phyloP scores from a whole-genome alignment of 306 rosid species.

The Hippophae tibetana region DNA sequence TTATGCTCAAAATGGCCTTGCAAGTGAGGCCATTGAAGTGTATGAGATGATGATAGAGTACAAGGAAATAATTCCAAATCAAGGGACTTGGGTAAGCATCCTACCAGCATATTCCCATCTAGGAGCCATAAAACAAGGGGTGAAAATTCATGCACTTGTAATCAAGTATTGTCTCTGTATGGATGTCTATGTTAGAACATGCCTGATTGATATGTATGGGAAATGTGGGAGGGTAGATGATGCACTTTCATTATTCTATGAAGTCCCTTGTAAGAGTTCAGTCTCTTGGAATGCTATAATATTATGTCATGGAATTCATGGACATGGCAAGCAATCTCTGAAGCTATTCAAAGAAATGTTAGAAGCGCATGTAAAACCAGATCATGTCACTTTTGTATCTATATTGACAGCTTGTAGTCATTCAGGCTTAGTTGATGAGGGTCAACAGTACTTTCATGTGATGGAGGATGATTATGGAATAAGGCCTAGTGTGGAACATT shows the following conservation, averaged over 20 bases:
- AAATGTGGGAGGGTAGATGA: constrained; percentile 44
- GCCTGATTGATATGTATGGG: constrained; percentile 47
- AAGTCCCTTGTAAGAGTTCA: constrained; percentile 22
- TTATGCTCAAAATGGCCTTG: constrained; percentile 44
- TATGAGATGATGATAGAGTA: constrained; percentile 27
- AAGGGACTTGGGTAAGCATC: constrained; percentile 43
- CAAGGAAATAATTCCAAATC: constrained; percentile 28
- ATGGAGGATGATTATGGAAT: constrained; percentile 39
- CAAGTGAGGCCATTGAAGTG: constrained; percentile 35
- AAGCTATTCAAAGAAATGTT: constrained; percentile 34
- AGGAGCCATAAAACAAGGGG: constrained; percentile 40
- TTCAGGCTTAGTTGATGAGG: constrained; percentile 39
- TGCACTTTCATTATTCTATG: constrained; percentile 31
- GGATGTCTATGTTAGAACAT: constrained; percentile 38
- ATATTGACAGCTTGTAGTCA: constrained; percentile 44
- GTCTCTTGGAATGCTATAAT: constrained; percentile 44
- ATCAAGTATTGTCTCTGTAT: constrained; percentile 28
- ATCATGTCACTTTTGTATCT: constrained; percentile 34
- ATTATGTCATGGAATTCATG: constrained; percentile 43
- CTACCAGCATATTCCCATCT: constrained; percentile 36
- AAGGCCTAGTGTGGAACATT: constrained; percentile 32
- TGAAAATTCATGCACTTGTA: constrained; percentile 39
- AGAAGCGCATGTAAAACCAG: constrained; percentile 26
- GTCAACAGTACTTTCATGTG: constrained; percentile 26
- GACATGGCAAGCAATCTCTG: constrained; percentile 31